These are phyloP conservation scores for Jaenimonas drosophilae DNA, from an alignment of 208 protist genomes.

Conservation along the genomic window DNA sequence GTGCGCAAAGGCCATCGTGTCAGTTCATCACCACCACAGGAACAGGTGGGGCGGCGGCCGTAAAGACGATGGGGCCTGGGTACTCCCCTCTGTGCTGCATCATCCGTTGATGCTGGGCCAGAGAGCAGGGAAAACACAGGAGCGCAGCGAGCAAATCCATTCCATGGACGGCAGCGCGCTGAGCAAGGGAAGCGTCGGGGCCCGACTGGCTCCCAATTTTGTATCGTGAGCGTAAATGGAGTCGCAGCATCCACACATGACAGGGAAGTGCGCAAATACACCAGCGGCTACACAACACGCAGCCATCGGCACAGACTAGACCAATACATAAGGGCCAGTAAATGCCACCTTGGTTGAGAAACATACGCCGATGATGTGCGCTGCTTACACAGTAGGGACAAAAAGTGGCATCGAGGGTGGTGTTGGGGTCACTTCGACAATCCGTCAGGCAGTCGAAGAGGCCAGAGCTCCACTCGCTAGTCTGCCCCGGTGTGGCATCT, in stretches of 20 bases:
- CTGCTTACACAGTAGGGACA: slow-evolving; percentile 17
- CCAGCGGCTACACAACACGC: background rate
- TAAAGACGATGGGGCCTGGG: slow-evolving; percentile 10
- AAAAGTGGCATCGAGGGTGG: slow-evolving; percentile 7
- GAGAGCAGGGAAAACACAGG: slow-evolving; percentile 5
- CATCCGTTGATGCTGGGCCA: slow-evolving; percentile 17
- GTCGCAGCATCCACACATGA: slow-evolving; percentile 12
- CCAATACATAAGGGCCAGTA: slow-evolving; percentile 8
- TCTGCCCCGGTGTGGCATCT: too few species aligned
- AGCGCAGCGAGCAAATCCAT: slow-evolving; percentile 2
- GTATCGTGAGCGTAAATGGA: slow-evolving; percentile 9
- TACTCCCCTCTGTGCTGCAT: slow-evolving; percentile 10
- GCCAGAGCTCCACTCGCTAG: slow-evolving; percentile 5
- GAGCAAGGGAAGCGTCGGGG: background rate
- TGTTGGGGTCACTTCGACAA: slow-evolving; percentile 5
- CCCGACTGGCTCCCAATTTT: slow-evolving; percentile 2
- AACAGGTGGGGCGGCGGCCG: slow-evolving; percentile 4
- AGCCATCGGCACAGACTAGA: slow-evolving; percentile 11
- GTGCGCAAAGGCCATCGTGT: too few species aligned
- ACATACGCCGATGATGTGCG: slow-evolving; percentile 8
- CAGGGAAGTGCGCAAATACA: background rate
- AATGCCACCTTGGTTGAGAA: slow-evolving; percentile 8
- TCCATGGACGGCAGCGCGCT: too few species aligned
- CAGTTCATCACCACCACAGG: background rate
- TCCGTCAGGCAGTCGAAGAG: slow-evolving; percentile 11